Evolutionary conservation across 2,329 filamentous ascomycete genomes (phyloP).

Genomic region (Ophiosphaerella narmari): DNA sequence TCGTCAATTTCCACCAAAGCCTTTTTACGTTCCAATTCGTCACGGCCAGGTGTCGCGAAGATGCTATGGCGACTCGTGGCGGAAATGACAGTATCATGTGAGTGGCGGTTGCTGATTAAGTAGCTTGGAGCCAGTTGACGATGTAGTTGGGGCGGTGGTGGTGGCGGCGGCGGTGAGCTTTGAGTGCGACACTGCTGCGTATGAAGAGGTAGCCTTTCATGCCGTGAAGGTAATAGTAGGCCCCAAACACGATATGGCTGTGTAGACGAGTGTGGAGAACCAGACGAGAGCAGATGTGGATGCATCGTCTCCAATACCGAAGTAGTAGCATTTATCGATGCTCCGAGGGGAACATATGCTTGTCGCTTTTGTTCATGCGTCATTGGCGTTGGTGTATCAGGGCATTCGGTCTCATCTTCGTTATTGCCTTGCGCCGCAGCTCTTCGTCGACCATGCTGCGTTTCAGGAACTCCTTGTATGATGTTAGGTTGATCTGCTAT

Average conservation of each 20-base stretch:
- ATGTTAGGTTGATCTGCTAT: too few species aligned
- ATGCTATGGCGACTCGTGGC: slow-evolving; percentile 12
- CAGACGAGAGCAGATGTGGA: neutral
- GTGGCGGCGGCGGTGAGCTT: neutral
- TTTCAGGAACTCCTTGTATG: neutral
- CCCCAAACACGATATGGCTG: too few species aligned
- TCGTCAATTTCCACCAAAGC: slow-evolving; percentile 26
- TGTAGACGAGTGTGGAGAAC: neutral
- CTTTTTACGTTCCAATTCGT: slow-evolving; percentile 39
- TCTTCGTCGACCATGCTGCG: neutral
- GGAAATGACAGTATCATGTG: slow-evolving; percentile 7
- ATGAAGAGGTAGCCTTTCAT: too few species aligned
- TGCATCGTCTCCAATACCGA: neutral
- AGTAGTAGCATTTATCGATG: neutral
- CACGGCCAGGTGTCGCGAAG: slow-evolving; percentile 35
- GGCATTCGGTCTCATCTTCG: slow-evolving; percentile 3
- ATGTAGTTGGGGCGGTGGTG: neutral
- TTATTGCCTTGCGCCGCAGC: neutral
- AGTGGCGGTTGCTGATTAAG: neutral
- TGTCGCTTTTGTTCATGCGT: slow-evolving; percentile 17
- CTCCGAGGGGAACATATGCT: slow-evolving; percentile 18
- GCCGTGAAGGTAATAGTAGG: too few species aligned
- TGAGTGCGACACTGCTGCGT: too few species aligned
- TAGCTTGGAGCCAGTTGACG: neutral
- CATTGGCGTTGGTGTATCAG: slow-evolving; percentile 28